Percentiles rank a stretch among this genome's conserved stretches.
Conservation (phyloP, 2,329 filamentous ascomycete genomes). For the Xylariales sp. region DNA sequence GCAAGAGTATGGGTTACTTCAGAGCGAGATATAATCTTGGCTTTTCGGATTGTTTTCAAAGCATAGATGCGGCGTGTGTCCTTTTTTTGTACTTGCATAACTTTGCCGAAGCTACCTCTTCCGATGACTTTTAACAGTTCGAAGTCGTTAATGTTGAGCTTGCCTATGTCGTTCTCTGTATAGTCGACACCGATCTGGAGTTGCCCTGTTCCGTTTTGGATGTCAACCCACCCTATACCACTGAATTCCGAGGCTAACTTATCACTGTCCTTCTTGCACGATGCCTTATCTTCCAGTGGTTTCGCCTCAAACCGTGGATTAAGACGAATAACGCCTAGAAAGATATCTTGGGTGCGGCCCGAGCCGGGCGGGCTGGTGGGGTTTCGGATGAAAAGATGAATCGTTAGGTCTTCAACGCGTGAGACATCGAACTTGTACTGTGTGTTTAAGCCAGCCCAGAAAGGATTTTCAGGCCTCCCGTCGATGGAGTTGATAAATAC, state of each 20-base stretch:
- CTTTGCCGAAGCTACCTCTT: conserved; percentile 98
- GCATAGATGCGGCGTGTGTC: conserved; percentile 98
- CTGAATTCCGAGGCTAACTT: conserved; percentile 78
- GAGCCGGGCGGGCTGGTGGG: conserved; percentile 86
- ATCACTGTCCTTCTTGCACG: conserved; percentile 84
- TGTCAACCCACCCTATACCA: conserved; percentile 88
- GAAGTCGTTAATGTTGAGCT: conserved; percentile 96
- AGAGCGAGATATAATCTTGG: conserved; percentile 97
- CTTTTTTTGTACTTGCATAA: conserved; percentile 99
- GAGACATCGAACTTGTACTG: conserved; percentile 99
- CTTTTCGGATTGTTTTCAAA: conserved; percentile 98
- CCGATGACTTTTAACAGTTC: conserved; percentile 97
- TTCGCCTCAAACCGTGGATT: conserved; percentile 92
- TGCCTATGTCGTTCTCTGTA: conserved; percentile 89
- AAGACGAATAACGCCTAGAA: conserved; percentile 89
- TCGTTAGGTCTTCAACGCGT: conserved; percentile 86
- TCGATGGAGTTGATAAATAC: conserved; percentile 98
- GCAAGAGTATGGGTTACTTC: conserved; percentile 97
- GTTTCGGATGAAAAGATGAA: conserved; percentile 95
- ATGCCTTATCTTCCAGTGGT: conserved; percentile 63
- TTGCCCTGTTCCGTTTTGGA: conserved; percentile 88
- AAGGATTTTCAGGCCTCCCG: conserved; percentile 90
- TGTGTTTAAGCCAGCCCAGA: conserved; percentile 98
- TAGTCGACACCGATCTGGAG: conserved; percentile 95
- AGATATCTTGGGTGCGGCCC: conserved; percentile 94